Evolutionary conservation across 495 filamentous ascomycete species (phyloP).

Genomic region (Melanomma pulvis-pyrius): DNA sequence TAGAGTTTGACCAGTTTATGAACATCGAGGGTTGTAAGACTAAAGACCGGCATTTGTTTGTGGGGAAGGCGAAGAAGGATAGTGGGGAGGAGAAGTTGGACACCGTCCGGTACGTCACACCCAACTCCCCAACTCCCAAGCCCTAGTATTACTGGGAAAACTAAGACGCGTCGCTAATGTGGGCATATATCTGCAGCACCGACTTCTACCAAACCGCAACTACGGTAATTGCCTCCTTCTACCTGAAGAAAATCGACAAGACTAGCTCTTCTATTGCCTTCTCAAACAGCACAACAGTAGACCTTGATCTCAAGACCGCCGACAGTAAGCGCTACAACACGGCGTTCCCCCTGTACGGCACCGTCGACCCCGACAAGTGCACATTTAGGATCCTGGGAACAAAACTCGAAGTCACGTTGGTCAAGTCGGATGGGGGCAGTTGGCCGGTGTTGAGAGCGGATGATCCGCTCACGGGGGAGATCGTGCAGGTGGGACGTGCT

Average conservation of each 20-base stretch:
- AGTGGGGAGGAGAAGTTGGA: constrained; percentile 61
- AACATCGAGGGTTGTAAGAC: constrained; percentile 88
- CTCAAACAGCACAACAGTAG: constrained; percentile 53
- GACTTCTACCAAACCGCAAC: constrained; percentile 94
- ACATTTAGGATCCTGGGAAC: constrained; percentile 88
- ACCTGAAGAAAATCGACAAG: constrained; percentile 96
- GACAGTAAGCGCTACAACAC: constrained; percentile 83
- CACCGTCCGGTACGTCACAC: constrained; percentile 62
- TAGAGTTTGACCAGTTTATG: constrained; percentile 98
- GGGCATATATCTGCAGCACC: constrained; percentile 65
- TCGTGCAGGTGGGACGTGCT: constrained; percentile 80
- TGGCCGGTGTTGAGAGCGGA: constrained; percentile 91
- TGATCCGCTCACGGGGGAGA: constrained; percentile 74
- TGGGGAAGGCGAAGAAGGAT: constrained; percentile 74
- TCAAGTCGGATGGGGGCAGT: constrained; percentile 77
- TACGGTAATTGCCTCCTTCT: constrained; percentile 86
- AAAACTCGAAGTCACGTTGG: constrained; percentile 85
- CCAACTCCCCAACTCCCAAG: background rate
- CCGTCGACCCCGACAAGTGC: constrained; percentile 72
- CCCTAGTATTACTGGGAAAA: background rate
- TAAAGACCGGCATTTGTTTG: constrained; percentile 79
- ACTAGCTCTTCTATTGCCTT: constrained; percentile 72
- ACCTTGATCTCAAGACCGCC: constrained; percentile 78
- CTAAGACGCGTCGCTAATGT: background rate
- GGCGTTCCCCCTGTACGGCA: constrained; percentile 72